phyloP scores from a whole-genome alignment of 257 asterid species.

The Misopates orontium region DNA sequence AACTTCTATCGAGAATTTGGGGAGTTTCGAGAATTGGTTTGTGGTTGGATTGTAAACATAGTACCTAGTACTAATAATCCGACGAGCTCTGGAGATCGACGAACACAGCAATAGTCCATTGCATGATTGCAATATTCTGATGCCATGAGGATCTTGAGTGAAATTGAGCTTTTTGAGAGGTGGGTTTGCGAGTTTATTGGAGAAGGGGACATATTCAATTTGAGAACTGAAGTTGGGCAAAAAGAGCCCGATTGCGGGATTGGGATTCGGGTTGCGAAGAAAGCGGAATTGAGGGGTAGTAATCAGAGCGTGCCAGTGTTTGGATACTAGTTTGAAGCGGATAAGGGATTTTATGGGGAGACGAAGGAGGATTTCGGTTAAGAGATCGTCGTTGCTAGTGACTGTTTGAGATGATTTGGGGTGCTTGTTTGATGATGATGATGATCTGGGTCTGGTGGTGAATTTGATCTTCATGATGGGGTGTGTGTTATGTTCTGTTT shows the following conservation, averaged over 20 bases:
- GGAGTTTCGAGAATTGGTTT: slow-evolving; percentile 18
- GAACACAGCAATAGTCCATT: slow-evolving; percentile 39
- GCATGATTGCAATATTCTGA: slow-evolving; percentile 39
- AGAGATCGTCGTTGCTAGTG: slow-evolving; percentile 35
- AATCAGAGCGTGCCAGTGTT: slow-evolving; percentile 40
- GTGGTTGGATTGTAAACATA: slow-evolving; percentile 40
- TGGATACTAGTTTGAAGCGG: slow-evolving; percentile 38
- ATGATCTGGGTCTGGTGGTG: not conserved
- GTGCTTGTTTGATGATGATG: not conserved
- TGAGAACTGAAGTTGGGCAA: not conserved
- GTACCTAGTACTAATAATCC: not conserved
- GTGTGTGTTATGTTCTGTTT: not conserved
- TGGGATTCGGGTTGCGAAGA: slow-evolving; percentile 23
- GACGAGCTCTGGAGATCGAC: not conserved
- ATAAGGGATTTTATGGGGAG: slow-evolving; percentile 38
- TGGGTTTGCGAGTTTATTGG: not conserved
- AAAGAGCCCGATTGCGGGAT: slow-evolving; percentile 24
- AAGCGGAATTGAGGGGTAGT: slow-evolving; percentile 25
- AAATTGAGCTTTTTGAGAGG: slow-evolving; percentile 15
- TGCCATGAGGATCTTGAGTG: not conserved
- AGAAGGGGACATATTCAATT: slow-evolving; percentile 28
- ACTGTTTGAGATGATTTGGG: slow-evolving; percentile 19
- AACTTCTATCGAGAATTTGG: not conserved
- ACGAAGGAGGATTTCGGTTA: slow-evolving; percentile 30
- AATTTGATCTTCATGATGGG: slow-evolving; percentile 30